Percentiles rank a stretch among this genome's conserved stretches.
Evolutionary conservation across 2,329 filamentous ascomycete species (phyloP).

Genomic region (Lachnellula cervina): DNA sequence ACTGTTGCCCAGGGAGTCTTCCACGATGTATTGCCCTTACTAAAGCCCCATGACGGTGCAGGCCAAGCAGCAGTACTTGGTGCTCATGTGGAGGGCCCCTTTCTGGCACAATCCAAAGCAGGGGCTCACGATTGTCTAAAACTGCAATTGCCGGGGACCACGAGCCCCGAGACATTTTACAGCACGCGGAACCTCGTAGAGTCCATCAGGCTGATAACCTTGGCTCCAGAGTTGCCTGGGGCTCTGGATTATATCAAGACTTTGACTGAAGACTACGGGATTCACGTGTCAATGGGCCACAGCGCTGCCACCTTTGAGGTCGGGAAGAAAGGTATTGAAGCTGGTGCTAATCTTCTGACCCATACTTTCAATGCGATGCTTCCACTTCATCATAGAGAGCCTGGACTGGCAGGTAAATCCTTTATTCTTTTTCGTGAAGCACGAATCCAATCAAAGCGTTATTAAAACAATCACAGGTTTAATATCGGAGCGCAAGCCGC

Average conservation of each 20-base stretch:
- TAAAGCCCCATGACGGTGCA: constrained; percentile 39
- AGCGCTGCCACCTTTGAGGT: constrained; percentile 43
- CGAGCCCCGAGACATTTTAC: constrained; percentile 36
- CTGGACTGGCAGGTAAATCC: constrained; percentile 42
- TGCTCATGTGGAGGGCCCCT: constrained; percentile 53
- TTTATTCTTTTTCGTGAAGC: not conserved
- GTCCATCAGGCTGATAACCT: constrained; percentile 44
- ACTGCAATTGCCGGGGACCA: constrained; percentile 21
- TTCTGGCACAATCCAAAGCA: constrained; percentile 47
- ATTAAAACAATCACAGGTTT: constrained; percentile 15
- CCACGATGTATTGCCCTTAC: constrained; percentile 38
- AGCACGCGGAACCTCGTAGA: constrained; percentile 38
- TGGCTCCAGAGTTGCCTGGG: constrained; percentile 47
- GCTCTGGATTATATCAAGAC: constrained; percentile 38
- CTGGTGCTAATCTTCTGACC: constrained; percentile 47
- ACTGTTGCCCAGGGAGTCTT: constrained; percentile 44
- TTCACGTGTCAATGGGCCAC: constrained; percentile 36
- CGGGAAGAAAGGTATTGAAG: constrained; percentile 40
- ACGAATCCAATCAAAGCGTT: not conserved
- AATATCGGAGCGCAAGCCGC: constrained; percentile 28
- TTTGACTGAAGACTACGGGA: constrained; percentile 32
- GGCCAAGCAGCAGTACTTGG: constrained; percentile 47
- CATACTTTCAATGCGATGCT: constrained; percentile 53
- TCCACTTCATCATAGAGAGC: constrained; percentile 44
- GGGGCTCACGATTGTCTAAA: constrained; percentile 41